phyloP scores from a whole-genome alignment of 495 filamentous ascomycete genomes.

The Hypoxylon rickii region DNA sequence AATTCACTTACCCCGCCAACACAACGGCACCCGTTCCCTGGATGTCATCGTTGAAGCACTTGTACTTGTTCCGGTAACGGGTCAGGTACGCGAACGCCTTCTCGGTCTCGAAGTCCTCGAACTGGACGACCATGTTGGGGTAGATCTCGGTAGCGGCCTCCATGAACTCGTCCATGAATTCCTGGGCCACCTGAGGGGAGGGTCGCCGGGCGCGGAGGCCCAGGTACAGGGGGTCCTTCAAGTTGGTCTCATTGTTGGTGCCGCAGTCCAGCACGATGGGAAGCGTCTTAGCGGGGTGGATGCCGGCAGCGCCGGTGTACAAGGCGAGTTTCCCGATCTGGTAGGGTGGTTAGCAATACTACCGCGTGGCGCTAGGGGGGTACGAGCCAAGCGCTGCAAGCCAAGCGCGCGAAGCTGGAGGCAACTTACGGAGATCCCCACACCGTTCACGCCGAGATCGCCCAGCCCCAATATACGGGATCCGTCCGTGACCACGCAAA shows the following conservation, averaged over 20 bases:
- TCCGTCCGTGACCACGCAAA: slow-evolving; percentile 96
- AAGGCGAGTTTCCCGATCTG: slow-evolving; percentile 84
- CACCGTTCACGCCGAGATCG: slow-evolving; percentile 95
- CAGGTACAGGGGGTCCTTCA: slow-evolving; percentile 92
- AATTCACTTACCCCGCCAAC: slow-evolving; percentile 67
- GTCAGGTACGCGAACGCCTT: slow-evolving; percentile 91
- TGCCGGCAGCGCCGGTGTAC: slow-evolving; percentile 96
- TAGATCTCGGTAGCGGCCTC: slow-evolving; percentile 82
- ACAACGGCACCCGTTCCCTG: slow-evolving; percentile 98
- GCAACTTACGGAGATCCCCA: slow-evolving; percentile 89
- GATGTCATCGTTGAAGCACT: slow-evolving; percentile 98
- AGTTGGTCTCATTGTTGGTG: slow-evolving; percentile 84
- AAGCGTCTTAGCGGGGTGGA: slow-evolving; percentile 88
- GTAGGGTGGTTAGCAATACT: slow-evolving; percentile 23
- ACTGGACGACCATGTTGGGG: slow-evolving; percentile 95
- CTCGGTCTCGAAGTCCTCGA: slow-evolving; percentile 96
- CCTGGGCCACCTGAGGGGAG: slow-evolving; percentile 77
- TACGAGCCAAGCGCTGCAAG: too few species aligned
- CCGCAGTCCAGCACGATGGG: slow-evolving; percentile 91
- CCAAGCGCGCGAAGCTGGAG: slow-evolving; percentile 10
- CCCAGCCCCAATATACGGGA: slow-evolving; percentile 95
- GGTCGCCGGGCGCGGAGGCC: slow-evolving; percentile 84
- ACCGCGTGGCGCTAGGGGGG: slow-evolving; percentile 17
- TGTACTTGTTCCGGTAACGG: slow-evolving; percentile 82
- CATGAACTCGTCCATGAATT: slow-evolving; percentile 99